Conservation (phyloP, 768 basidiomycete species). For the Phlebiopsis flavidoalba region DNA sequence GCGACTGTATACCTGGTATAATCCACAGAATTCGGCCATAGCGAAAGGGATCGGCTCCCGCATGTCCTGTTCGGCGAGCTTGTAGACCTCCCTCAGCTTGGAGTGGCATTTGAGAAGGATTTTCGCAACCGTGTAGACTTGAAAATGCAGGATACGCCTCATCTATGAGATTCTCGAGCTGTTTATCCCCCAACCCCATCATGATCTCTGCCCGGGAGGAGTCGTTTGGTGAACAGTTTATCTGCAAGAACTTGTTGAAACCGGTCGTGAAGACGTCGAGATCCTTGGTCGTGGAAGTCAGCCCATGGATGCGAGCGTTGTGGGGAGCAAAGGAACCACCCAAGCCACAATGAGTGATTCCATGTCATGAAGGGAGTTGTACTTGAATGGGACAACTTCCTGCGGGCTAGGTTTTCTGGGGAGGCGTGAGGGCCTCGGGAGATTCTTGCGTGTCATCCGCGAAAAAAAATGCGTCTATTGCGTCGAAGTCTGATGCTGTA, state of each 20-base stretch:
- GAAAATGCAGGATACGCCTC: not conserved
- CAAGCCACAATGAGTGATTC: slow-evolving; percentile 13
- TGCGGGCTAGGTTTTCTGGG: too few relatives aligned
- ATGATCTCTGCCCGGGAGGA: not conserved
- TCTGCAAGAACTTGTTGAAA: not conserved
- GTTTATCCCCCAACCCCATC: not conserved
- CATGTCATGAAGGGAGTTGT: slow-evolving; percentile 11
- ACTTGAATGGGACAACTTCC: not conserved
- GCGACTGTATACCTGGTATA: not conserved
- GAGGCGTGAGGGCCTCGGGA: too few relatives aligned
- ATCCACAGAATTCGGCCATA: not conserved
- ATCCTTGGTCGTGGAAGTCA: too few relatives aligned
- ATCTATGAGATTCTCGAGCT: too few relatives aligned
- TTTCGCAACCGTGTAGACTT: not conserved
- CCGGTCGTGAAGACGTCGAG: not conserved
- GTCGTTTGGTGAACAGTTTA: not conserved
- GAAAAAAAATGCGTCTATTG: not conserved
- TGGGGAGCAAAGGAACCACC: not conserved
- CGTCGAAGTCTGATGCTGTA: not conserved
- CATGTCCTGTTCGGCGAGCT: not conserved
- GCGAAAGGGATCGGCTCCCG: not conserved
- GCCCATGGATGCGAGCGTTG: not conserved
- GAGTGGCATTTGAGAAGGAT: too few relatives aligned
- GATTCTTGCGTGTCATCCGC: not conserved
- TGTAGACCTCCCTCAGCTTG: not conserved